phyloP scores from a whole-genome alignment of 2,329 filamentous ascomycete species.

The Rhexocercosporidium sp. region DNA sequence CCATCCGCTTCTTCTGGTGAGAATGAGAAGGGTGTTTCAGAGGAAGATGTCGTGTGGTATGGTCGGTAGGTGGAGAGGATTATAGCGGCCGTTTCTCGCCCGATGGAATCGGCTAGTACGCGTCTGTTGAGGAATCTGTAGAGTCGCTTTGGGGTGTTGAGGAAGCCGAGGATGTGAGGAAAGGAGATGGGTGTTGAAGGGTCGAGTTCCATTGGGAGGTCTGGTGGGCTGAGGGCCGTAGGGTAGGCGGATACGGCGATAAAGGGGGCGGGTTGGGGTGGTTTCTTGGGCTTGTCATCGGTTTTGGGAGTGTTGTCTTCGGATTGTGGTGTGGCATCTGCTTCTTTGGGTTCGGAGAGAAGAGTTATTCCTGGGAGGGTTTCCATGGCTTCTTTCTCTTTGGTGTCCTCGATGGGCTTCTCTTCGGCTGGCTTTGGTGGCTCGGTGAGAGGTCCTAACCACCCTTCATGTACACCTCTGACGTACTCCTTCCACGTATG shows the following conservation, averaged over 20 bases:
- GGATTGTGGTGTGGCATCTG: conserved; percentile 20
- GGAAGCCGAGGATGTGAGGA: conserved; percentile 90
- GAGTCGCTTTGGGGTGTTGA: conserved; percentile 85
- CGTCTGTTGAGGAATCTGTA: conserved; percentile 88
- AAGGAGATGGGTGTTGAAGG: conserved; percentile 76
- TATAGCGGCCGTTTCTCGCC: conserved; percentile 83
- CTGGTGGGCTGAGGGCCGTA: conserved; percentile 64
- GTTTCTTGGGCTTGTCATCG: conserved; percentile 61
- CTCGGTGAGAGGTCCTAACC: conserved; percentile 82
- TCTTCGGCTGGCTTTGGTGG: conserved; percentile 50
- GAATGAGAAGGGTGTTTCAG: conserved; percentile 39
- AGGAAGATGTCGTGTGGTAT: conserved; percentile 48
- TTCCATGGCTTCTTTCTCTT: conserved; percentile 31
- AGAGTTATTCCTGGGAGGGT: conserved; percentile 36
- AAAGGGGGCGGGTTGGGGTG: conserved; percentile 72
- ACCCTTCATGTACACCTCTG: conserved; percentile 91
- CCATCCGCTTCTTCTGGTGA: conserved; percentile 42
- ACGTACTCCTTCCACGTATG: conserved; percentile 99
- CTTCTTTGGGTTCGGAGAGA: conserved; percentile 39
- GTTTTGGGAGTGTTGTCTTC: conserved; percentile 43
- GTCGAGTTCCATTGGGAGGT: conserved; percentile 72
- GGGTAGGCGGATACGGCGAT: conserved; percentile 76
- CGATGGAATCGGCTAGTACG: conserved; percentile 83
- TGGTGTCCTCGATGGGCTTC: conserved; percentile 2
- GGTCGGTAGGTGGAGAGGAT: conserved; percentile 67